Evolutionary conservation across 495 filamentous ascomycete genomes (phyloP), one percentile per base, ranked within the genome.

Genomic region (Aspergillus panamensis): DNA sequence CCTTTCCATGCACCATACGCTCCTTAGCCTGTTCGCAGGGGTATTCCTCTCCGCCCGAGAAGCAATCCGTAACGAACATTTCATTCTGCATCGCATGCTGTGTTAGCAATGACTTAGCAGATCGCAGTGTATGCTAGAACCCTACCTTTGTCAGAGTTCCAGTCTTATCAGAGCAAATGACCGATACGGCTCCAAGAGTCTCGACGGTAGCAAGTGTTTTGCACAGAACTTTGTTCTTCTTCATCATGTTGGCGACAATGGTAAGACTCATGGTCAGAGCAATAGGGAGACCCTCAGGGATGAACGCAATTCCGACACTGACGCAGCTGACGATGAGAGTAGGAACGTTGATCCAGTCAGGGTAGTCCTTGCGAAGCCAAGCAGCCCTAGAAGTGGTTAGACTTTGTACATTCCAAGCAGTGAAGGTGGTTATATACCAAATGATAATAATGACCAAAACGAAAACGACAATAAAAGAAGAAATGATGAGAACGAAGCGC

Each of bases 151-250:
- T 88, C 42, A 88, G 69, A 0, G 85, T 88, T 14, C 86, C 86
- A 0, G 85, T 88, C 69, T 87, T 89, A 62, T 88, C 85, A 3
- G 80, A 86, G 66, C 85, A 88, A 42, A 88, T 85, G 16, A 86
- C 81, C 0, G 78, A 81, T 3, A 89, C 87, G 8, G 83, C 76
- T 3, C 87, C 87, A 1, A 89, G 74, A 0, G 86, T 88, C 71
- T 90, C 87, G 0, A 89, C 84, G 0, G 84, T 87, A 67, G 83
- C 82, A 50, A 89, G 69, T 0, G 80, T 82, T 62, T 87, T 87
- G 76, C 82, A 84, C 3, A 89, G 70, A 32, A 87, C 77, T 48
- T 85, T 84, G 62, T 84, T 80, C 55, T 81, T 79, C 59, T 75
- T 74, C 84, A 89, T 86, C 25, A 82, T 69, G 30, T 80, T 81